A percentile compares a stretch with the other conserved stretches of the same genome.
phyloP scores from a whole-genome alignment of 345 rosid genomes.

The Melaleuca quinquenervia region DNA sequence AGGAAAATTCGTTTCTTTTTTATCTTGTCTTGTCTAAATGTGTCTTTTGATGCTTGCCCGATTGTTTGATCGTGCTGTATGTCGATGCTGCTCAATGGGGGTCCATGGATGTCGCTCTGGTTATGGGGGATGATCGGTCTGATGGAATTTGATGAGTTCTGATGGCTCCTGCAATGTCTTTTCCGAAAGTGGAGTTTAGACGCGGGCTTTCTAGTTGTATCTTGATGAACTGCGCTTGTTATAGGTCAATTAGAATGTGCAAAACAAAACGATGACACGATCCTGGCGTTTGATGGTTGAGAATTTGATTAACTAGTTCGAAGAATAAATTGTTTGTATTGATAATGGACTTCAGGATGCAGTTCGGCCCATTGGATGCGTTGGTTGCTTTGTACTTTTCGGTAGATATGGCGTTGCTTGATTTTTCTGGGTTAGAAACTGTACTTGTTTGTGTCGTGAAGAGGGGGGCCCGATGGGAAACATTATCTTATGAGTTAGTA shows the following conservation, averaged over 20 bases:
- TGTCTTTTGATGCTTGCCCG: neutral
- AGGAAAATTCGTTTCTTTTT: neutral
- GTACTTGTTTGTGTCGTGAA: neutral
- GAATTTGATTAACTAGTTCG: neutral
- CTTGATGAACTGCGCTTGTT: neutral
- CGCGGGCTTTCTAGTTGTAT: neutral
- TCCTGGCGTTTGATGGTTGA: neutral
- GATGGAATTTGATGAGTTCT: neutral
- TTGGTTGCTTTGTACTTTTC: neutral
- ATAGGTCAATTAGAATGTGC: neutral
- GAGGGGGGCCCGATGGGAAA: neutral
- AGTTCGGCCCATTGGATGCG: neutral
- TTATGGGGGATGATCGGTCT: neutral
- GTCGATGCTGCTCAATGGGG: neutral
- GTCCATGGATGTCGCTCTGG: neutral
- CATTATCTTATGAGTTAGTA: neutral
- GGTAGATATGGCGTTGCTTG: neutral
- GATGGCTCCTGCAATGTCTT: neutral
- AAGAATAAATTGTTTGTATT: neutral
- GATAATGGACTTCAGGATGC: neutral
- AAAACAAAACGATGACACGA: neutral
- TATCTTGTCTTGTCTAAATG: neutral
- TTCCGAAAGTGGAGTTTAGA: neutral
- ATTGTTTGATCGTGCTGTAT: neutral
- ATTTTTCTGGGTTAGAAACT: neutral